Evolutionary conservation across 2,329 filamentous ascomycete genomes (phyloP).

Genomic region (Didymella segeticola): DNA sequence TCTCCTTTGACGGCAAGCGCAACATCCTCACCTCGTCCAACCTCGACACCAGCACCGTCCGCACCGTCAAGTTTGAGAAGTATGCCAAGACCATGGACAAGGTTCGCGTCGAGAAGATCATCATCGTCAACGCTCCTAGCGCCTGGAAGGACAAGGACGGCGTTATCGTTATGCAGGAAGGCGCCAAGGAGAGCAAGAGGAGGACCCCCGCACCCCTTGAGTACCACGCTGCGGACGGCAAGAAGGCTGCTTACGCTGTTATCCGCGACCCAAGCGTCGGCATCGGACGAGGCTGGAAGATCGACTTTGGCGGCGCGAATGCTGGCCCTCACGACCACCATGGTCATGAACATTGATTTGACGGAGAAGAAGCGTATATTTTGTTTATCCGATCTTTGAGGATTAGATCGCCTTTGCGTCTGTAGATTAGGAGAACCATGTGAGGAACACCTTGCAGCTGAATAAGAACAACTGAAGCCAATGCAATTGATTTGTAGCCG

Average conservation of each 20-base stretch:
- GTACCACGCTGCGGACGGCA: conserved; percentile 61
- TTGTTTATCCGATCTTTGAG: no score
- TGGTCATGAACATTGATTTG: conserved; percentile 36
- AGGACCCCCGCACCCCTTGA: conserved; percentile 63
- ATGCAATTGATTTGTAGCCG: no score
- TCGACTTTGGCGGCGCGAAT: conserved; percentile 55
- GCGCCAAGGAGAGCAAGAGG: conserved; percentile 52
- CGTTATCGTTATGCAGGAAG: conserved; percentile 69
- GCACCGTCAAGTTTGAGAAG: conserved; percentile 68
- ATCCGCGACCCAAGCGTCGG: conserved; percentile 67
- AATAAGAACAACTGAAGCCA: no score
- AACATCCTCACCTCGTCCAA: conserved; percentile 72
- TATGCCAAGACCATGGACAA: conserved; percentile 81
- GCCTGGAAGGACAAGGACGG: conserved; percentile 71
- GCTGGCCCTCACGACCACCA: conserved; percentile 28
- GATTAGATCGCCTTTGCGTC: no score
- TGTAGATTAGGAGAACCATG: no score
- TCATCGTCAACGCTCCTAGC: conserved; percentile 79
- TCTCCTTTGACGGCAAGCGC: conserved; percentile 65
- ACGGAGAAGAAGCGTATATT: no score
- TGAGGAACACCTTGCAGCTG: no score
- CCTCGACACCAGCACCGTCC: conserved; percentile 47
- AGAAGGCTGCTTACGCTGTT: conserved; percentile 67
- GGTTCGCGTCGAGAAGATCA: conserved; percentile 82
- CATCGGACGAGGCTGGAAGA: conserved; percentile 70